phyloP scores from a whole-genome alignment of 441 rosid species.

The Mallotus japonicus region DNA sequence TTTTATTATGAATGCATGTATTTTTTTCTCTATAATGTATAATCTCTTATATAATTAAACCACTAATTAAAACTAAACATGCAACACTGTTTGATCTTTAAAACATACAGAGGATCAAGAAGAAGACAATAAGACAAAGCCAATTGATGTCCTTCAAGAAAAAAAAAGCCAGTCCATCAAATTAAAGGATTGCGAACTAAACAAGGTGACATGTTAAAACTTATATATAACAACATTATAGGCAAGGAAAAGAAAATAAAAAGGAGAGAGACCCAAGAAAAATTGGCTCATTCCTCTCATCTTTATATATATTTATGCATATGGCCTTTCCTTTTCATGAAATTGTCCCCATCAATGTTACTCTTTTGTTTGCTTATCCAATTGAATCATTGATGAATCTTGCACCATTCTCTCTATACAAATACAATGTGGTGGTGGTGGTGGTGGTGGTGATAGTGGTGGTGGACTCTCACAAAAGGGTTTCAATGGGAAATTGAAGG shows the following conservation, averaged over 20 bases:
- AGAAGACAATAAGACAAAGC: no score
- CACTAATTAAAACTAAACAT: no score
- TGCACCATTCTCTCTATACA: not conserved
- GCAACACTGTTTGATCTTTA: no score
- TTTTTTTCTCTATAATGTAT: no score
- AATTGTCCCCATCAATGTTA: not conserved
- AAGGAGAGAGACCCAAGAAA: not conserved
- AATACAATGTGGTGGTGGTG: not conserved
- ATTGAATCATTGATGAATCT: slow-evolving; percentile 5
- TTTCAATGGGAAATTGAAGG: not conserved
- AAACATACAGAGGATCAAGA: no score
- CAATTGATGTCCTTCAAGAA: no score
- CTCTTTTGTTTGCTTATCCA: not conserved
- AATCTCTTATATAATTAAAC: no score
- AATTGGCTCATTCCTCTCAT: not conserved
- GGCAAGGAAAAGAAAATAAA: not conserved
- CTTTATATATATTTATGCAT: not conserved
- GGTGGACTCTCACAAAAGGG: not conserved
- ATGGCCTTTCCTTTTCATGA: not conserved
- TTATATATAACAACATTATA: not conserved
- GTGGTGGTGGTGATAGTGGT: not conserved
- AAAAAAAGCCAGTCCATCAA: no score
- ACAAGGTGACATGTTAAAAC: not conserved
- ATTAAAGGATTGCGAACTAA: no score
- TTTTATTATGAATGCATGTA: no score